phyloP scores from a whole-genome alignment of 1,284 basidiomycete species.

The Puccinia polysora region DNA sequence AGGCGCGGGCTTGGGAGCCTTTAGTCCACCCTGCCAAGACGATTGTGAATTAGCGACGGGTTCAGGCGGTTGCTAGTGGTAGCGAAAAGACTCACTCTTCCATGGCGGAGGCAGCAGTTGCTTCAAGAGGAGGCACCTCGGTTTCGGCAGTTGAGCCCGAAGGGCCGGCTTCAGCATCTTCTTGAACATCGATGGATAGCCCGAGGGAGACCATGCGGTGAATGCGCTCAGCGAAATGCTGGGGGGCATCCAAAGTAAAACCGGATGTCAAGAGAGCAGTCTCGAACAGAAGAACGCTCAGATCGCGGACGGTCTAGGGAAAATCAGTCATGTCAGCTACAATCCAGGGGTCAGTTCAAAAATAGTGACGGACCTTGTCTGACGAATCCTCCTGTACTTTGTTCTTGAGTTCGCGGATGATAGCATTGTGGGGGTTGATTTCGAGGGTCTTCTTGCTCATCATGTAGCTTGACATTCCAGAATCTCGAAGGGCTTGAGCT shows the following conservation, averaged over 20 bases:
- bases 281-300: conserved; percentile 94
- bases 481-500: conserved; percentile 96
- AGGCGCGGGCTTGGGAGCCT: neutral
- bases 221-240: conserved; percentile 90
- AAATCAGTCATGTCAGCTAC: neutral
- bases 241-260: conserved; percentile 91
- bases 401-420: conserved; percentile 90
- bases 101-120: conserved; percentile 37
- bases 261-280: conserved; percentile 70
- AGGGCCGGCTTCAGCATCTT: conserved; percentile 24
- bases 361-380: conserved; percentile 62
- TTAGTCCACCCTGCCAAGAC: no score
- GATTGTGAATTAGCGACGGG: no score
- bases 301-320: conserved; percentile 75
- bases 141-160: conserved; percentile 14
- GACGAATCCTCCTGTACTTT: conserved; percentile 95
- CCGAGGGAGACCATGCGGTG: conserved; percentile 87
- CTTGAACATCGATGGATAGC: conserved; percentile 57
- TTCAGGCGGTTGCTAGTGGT: no score
- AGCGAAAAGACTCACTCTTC: conserved; percentile 43
- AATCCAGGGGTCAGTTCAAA: neutral
- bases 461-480: conserved; percentile 92
- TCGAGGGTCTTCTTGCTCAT: conserved; percentile 98
- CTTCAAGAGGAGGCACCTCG: conserved; percentile 9
- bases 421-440: conserved; percentile 88